Evolutionary conservation across 2,329 filamentous ascomycete species (phyloP), one percentile per base, ranked within the genome.

Genomic region (Alternaria brassicae): DNA sequence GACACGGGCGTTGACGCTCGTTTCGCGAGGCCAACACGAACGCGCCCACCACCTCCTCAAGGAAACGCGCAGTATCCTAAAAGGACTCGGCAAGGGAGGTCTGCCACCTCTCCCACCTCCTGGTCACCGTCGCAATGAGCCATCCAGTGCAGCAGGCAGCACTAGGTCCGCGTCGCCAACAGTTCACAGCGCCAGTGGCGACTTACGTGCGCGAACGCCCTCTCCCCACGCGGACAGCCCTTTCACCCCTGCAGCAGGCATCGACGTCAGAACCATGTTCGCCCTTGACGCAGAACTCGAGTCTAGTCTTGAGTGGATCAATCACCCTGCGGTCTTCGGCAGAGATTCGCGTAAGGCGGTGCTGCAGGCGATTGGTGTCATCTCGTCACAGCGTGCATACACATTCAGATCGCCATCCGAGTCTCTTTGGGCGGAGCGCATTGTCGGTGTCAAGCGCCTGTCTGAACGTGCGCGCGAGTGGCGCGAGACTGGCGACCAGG

Each of bases 311-410:
- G 95, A 99, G 79, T 99, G 95, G 95, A 98, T 99, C 78, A 93
- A 91, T 74, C 95, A 99, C 73, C 95, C 95, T 1, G 93, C 93
- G 2, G 92, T 98, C 2, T 99, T 99, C 75, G 90, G 91, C 8
- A 88, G 95, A 36, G 95, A 99, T 76, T 95, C 91, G 58, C 89
- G 95, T 71, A 99, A 99, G 81, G 92, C 94, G 4, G 93, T 99
- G 2, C 84, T 99, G 23, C 95, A 99, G 78, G 92, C 93, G 15
- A 98, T 99, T 67, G 94, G 95, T 6, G 93, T 98, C 62, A 97
- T 99, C 69, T 95, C 91, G 72, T 96, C 91, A 6, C 95, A 99
- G 79, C 87, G 95, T 45, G 93, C 91, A 10, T 97, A 94, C 75
- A 98, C 95, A 0, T 97, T 94, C 85, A 88, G 94, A 51, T 95